phyloP scores from a whole-genome alignment of 495 filamentous ascomycete species.

The Aspergillus conjunctus region DNA sequence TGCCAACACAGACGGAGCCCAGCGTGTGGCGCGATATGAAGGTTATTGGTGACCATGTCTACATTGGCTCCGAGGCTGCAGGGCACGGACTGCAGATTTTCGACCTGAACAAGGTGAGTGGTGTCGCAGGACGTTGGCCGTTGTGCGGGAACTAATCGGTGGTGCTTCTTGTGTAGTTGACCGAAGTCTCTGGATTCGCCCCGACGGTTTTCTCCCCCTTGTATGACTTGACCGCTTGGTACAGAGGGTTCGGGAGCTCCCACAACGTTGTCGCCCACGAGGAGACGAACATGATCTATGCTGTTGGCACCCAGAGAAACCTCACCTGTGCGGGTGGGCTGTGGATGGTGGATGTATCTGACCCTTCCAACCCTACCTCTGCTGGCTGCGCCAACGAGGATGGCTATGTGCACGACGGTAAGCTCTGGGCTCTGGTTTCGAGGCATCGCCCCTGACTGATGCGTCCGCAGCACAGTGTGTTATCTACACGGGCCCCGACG shows the following conservation, averaged over 20 bases:
- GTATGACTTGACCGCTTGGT: conserved; percentile 24
- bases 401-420: conserved; percentile 28
- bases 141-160: too few relatives aligned
- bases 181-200: not conserved
- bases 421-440: not conserved
- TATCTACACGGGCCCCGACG: conserved; percentile 24
- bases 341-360: conserved; percentile 28
- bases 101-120: conserved; percentile 25
- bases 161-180: conserved; percentile 2
- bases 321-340: conserved; percentile 22
- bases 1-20: conserved; percentile 22
- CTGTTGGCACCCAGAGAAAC: conserved; percentile 20
- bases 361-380: conserved; percentile 22
- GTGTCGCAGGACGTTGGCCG: too few relatives aligned
- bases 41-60: conserved; percentile 24
- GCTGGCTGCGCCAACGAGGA: conserved; percentile 24
- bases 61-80: conserved; percentile 24
- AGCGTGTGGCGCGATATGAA: conserved; percentile 25
- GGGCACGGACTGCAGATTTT: conserved; percentile 27
- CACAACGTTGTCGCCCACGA: conserved; percentile 27
- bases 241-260: conserved; percentile 24
- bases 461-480: conserved; percentile 25
- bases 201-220: conserved; percentile 20
- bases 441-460: too few relatives aligned
- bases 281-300: conserved; percentile 26